Percentiles rank a stretch among this genome's conserved stretches.
Conservation (phyloP, 2,329 filamentous ascomycete genomes). For the Fusarium papillatum region DNA sequence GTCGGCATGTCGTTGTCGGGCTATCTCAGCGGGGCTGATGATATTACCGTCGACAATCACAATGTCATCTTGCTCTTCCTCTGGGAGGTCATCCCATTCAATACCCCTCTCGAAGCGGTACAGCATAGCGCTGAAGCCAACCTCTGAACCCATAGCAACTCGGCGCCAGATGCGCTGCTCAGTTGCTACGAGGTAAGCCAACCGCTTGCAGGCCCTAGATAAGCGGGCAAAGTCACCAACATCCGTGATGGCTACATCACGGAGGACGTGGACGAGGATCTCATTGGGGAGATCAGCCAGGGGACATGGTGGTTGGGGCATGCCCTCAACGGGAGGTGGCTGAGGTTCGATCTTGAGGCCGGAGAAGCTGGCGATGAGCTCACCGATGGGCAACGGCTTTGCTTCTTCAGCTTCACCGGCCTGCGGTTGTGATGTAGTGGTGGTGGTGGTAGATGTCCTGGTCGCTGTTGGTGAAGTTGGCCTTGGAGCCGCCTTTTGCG, state of each 20-base stretch:
- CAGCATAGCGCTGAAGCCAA: constrained; percentile 88
- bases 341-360: constrained; percentile 76
- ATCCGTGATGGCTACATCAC: constrained; percentile 79
- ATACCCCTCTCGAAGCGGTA: constrained; percentile 79
- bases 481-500: constrained; percentile 56
- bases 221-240: constrained; percentile 82
- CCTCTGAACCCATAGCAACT: constrained; percentile 76
- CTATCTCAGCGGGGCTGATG: constrained; percentile 54
- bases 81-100: constrained; percentile 64
- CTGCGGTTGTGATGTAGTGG: not conserved
- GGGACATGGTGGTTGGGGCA: constrained; percentile 82
- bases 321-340: constrained; percentile 78
- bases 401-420: constrained; percentile 62
- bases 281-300: constrained; percentile 86
- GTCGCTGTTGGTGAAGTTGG: constrained; percentile 39
- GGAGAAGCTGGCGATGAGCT: constrained; percentile 85
- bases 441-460: not conserved
- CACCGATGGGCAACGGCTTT: constrained; percentile 67
- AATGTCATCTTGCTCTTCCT: constrained; percentile 48
- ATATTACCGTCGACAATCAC: constrained; percentile 48
- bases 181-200: constrained; percentile 87
- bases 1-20: constrained; percentile 48
- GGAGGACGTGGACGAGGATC: constrained; percentile 84
- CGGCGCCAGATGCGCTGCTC: constrained; percentile 91
- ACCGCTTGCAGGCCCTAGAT: constrained; percentile 85